phyloP scores from a whole-genome alignment of 495 filamentous ascomycete genomes.

The Daldinia concentrica region DNA sequence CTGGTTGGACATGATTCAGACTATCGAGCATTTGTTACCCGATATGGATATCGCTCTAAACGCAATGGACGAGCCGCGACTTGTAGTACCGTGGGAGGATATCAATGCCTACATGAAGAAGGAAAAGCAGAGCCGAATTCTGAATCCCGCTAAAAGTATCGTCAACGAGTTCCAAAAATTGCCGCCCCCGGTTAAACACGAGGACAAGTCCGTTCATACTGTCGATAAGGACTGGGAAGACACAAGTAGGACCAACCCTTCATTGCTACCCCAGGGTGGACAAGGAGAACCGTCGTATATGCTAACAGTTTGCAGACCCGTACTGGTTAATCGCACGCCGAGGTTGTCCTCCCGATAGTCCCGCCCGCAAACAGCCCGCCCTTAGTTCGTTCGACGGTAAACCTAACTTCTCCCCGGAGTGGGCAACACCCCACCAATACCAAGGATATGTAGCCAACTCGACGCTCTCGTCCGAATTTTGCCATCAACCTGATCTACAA shows the following conservation, averaged over 20 bases:
- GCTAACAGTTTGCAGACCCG: conserved; percentile 51
- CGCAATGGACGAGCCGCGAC: conserved; percentile 72
- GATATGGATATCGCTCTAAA: conserved; percentile 79
- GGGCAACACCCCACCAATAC: conserved; percentile 54
- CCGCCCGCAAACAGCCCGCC: conserved; percentile 59
- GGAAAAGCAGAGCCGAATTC: conserved; percentile 59
- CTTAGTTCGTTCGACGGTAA: conserved; percentile 51
- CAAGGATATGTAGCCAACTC: conserved; percentile 72
- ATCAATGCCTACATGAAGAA: conserved; percentile 65
- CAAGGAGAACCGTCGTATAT: conserved; percentile 22
- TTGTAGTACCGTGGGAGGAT: conserved; percentile 73
- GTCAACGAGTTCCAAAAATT: conserved; percentile 48
- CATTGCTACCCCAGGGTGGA: neutral
- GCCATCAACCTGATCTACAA: conserved; percentile 63
- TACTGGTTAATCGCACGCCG: conserved; percentile 71
- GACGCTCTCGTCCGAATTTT: conserved; percentile 71
- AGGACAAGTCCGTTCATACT: conserved; percentile 38
- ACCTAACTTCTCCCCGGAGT: conserved; percentile 55
- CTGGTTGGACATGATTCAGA: conserved; percentile 65
- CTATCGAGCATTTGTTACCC: conserved; percentile 67
- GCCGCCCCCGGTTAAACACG: conserved; percentile 43
- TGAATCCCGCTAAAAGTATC: conserved; percentile 49
- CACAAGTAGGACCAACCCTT: conserved; percentile 49
- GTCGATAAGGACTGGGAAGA: conserved; percentile 54
- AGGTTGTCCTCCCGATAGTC: conserved; percentile 68